phyloP scores from a whole-genome alignment of 192 early-diverging fungal genomes.

The Spinellus fusiger region DNA sequence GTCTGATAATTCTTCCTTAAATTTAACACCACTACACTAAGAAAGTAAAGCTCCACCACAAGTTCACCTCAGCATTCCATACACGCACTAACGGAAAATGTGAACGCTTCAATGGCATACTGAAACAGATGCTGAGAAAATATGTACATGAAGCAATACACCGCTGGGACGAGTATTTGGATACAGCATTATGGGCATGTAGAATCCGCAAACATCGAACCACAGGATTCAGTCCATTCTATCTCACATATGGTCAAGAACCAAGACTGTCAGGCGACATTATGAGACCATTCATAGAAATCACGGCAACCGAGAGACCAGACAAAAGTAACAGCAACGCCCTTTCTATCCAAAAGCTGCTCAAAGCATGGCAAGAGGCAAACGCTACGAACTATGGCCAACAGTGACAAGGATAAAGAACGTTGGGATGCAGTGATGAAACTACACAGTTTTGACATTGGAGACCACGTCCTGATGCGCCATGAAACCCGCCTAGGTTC shows the following conservation, averaged over 20 bases:
- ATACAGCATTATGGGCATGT: conserved; percentile 2
- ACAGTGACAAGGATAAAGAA: no score
- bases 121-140: conserved; percentile 7
- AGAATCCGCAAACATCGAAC: conserved; percentile 3
- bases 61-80: conserved; percentile 13
- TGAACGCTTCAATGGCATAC: conserved; percentile 8
- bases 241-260: not conserved
- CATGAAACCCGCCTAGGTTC: not conserved
- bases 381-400: no score
- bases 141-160: not conserved
- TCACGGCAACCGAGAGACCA: not conserved
- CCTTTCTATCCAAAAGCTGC: conserved; percentile 5
- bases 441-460: not conserved
- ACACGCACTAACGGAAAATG: conserved; percentile 14
- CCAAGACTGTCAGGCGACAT: not conserved
- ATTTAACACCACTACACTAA: not conserved
- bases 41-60: conserved; percentile 4
- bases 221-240: conserved; percentile 1
- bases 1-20: no score
- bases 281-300: not conserved
- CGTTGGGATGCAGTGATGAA: no score
- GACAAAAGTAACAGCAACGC: not conserved
- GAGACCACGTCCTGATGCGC: not conserved
- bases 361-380: conserved; percentile 13
- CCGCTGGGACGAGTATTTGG: conserved; percentile 13